Percentiles rank a stretch among this genome's conserved stretches.
Evolutionary conservation across 306 rosid genomes (phyloP).

Genomic region (Pachyrhizus erosus): DNA sequence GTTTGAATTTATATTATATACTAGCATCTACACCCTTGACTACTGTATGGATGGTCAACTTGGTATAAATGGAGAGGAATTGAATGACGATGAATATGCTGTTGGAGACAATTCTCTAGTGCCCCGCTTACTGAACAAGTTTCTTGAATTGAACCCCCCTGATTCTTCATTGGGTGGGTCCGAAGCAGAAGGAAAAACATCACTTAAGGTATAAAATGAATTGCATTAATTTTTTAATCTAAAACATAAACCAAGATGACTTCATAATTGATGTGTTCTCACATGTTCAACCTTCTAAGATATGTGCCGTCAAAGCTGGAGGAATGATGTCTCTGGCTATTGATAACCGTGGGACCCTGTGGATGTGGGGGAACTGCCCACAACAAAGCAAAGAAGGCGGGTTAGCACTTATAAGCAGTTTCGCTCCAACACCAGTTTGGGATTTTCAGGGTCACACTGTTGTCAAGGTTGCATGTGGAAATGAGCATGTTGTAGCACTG

Average conservation of each 20-base stretch:
- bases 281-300: slow-evolving; percentile 48
- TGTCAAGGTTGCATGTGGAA: slow-evolving; percentile 93
- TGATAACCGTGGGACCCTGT: slow-evolving; percentile 72
- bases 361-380: slow-evolving; percentile 94
- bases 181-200: slow-evolving; percentile 49
- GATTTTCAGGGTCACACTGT: slow-evolving; percentile 75
- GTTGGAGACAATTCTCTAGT: slow-evolving; percentile 56
- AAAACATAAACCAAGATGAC: not conserved
- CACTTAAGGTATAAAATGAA: slow-evolving; percentile 58
- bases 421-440: slow-evolving; percentile 76
- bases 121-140: slow-evolving; percentile 68
- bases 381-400: slow-evolving; percentile 58
- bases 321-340: slow-evolving; percentile 91
- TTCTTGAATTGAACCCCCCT: slow-evolving; percentile 53
- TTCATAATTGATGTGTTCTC: slow-evolving; percentile 10
- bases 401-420: slow-evolving; percentile 59
- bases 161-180: slow-evolving; percentile 50
- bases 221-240: slow-evolving; percentile 8
- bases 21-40: slow-evolving; percentile 63
- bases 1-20: slow-evolving; percentile 25
- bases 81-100: slow-evolving; percentile 44
- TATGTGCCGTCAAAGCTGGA: slow-evolving; percentile 81
- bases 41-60: slow-evolving; percentile 89
- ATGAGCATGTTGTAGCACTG: slow-evolving; percentile 76
- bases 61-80: slow-evolving; percentile 67